Evolutionary conservation across 2,329 filamentous ascomycete genomes (phyloP), one percentile per base, ranked within the genome.

Genomic region (Verticillium longisporum): DNA sequence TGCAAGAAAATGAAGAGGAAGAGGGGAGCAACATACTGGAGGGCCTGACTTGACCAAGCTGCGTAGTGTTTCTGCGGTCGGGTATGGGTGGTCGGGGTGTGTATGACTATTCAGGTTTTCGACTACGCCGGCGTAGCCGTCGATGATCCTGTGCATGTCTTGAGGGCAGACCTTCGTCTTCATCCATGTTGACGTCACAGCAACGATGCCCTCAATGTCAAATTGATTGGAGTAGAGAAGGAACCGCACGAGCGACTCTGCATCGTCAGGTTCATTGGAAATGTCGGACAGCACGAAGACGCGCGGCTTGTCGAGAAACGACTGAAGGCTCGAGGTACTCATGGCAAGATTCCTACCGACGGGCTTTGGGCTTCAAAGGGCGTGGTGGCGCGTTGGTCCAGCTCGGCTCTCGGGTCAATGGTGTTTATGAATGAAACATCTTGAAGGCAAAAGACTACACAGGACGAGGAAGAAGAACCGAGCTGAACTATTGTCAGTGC

Each of bases 41-140:
- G 58, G 68, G 71, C 69, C 50, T 61, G 61, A 66, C 75, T 66
- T 68, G n/a, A 81, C 68, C 15, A 78, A 67, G 15, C 64, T 65
- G 15, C 67, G 66, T 31, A 76, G 60, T 53, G 75, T 68, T 3
- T 76, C 69, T 1, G 71, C 73, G 1, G 73, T 67, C 0, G 77
- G 76, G 61, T 79, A 82, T 9, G 68, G 68, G 6, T 71, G 69
- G 59, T 79, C 74, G 0, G 75, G 73, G 60, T 80, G 78, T 2
- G 74, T 76, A 64, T 83, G 80, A 3, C 66, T 66, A 59, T 79
- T 80, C 5, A 85, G 70, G 61, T 80, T 84, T 11, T 77, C 73
- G 15, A 75, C 72, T 2, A 75, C 77, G n/a, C 73, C 64, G 1
- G 65, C 73, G 63, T 81, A 81, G 7, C 74, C 77, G 59, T 80